These are phyloP conservation scores for Dactylellina sp. DNA, from an alignment of 2,329 filamentous ascomycete species.

Conservation along the genomic window DNA sequence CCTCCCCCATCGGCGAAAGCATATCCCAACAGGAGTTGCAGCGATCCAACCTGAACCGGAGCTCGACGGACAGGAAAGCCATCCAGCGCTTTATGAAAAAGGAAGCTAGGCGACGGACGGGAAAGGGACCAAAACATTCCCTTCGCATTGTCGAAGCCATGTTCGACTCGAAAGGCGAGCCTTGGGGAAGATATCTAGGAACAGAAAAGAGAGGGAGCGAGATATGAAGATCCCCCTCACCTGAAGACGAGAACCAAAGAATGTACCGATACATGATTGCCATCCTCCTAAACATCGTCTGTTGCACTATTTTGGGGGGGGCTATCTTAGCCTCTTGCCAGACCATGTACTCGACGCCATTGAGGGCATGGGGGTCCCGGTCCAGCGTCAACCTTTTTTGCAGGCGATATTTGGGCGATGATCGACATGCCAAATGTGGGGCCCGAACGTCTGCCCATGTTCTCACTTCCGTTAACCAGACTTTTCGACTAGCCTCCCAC, in stretches of 20 bases:
- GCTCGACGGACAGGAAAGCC: constrained; percentile 44
- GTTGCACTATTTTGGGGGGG: constrained; percentile 50
- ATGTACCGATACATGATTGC: constrained; percentile 33
- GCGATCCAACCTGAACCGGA: constrained; percentile 54
- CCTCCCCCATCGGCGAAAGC: constrained; percentile 23
- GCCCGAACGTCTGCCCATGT: constrained; percentile 34
- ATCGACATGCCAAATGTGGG: constrained; percentile 51
- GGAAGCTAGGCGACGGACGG: constrained; percentile 50
- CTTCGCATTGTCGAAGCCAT: constrained; percentile 45
- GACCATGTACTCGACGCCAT: constrained; percentile 30
- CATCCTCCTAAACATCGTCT: constrained; percentile 21
- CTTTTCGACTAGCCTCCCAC: constrained; percentile 12
- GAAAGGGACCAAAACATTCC: constrained; percentile 49
- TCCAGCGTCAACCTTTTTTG: constrained; percentile 55
- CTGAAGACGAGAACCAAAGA: too few relatives aligned
- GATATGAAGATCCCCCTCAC: constrained; percentile 11
- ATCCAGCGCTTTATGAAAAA: constrained; percentile 34
- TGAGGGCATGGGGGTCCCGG: constrained; percentile 51
- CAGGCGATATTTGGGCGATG: constrained; percentile 55
- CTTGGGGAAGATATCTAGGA: constrained; percentile 12
- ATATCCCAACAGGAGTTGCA: constrained; percentile 27
- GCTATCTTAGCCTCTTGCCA: constrained; percentile 32
- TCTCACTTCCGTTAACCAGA: constrained; percentile 38
- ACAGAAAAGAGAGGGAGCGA: constrained; percentile 11
- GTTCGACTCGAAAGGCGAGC: constrained; percentile 26